These are phyloP conservation scores for Platanthera guangdongensis DNA, from an alignment of 106 monocot genomes.

Conservation along the genomic window DNA sequence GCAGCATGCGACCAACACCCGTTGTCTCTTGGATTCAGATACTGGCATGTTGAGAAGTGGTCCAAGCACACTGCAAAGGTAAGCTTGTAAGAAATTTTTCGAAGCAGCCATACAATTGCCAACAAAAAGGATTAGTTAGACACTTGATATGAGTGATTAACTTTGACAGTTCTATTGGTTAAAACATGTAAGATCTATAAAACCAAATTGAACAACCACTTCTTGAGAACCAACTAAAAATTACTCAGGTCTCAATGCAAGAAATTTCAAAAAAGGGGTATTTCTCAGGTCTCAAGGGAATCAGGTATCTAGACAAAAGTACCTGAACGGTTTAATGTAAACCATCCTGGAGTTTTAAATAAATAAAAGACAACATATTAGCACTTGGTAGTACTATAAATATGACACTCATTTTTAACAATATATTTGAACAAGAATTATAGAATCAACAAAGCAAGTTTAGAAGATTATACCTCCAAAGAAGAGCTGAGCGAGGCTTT, in stretches of 20 bases:
- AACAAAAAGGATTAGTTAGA: neutral
- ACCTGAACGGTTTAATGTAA: neutral
- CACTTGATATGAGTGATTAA: neutral
- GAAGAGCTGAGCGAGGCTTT: conserved; percentile 73
- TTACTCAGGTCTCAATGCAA: neutral
- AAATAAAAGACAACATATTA: neutral
- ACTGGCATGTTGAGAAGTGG: conserved; percentile 97
- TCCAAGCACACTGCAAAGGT: conserved; percentile 68
- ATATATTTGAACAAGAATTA: neutral
- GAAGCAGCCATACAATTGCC: neutral
- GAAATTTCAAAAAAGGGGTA: neutral
- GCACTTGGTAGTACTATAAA: neutral
- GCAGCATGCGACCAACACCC: conserved; percentile 86
- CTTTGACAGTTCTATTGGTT: neutral
- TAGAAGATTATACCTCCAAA: conserved; percentile 71
- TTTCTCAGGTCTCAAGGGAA: neutral
- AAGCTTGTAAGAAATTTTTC: neutral
- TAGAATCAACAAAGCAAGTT: neutral
- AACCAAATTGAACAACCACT: too few relatives aligned
- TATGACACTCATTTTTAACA: neutral
- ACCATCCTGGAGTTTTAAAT: neutral
- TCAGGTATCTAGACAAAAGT: neutral
- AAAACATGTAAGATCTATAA: too few relatives aligned
- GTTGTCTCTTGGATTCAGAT: conserved; percentile 93
- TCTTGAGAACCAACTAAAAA: neutral